These are phyloP conservation scores for Jackrogersella minutella DNA, from an alignment of 495 filamentous ascomycete species.

Conservation along the genomic window DNA sequence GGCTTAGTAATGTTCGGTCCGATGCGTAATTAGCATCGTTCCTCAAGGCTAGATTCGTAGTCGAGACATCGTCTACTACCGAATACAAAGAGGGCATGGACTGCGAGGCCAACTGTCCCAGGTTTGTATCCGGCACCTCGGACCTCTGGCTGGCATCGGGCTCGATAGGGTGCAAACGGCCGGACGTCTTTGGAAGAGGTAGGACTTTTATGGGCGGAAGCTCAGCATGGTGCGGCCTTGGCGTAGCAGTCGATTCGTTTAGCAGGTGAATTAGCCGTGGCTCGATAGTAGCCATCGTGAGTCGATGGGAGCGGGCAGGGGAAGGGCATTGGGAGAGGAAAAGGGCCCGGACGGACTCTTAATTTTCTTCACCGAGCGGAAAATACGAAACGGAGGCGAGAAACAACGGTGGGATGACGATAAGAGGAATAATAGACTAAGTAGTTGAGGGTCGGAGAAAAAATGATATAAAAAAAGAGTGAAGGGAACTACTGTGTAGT, in stretches of 20 bases:
- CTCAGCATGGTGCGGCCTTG: conserved; percentile 48
- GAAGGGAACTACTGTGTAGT: too few relatives aligned
- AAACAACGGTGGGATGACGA: conserved; percentile 25
- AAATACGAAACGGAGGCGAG: conserved; percentile 34
- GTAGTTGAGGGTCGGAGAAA: conserved; percentile 17
- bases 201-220: conserved; percentile 56
- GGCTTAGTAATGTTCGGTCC: conserved; percentile 41
- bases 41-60: conserved; percentile 19
- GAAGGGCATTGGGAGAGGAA: conserved; percentile 42
- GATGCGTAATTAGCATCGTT: conserved; percentile 25
- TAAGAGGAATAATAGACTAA: conserved; percentile 7
- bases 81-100: conserved; percentile 49
- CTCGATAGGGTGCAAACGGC: conserved; percentile 57
- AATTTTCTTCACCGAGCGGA: conserved; percentile 13
- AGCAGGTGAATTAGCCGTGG: conserved; percentile 65
- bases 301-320: conserved; percentile 37
- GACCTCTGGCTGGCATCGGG: conserved; percentile 51
- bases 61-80: conserved; percentile 39
- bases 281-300: conserved; percentile 66
- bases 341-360: conserved; percentile 39
- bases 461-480: too few relatives aligned
- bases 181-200: conserved; percentile 47
- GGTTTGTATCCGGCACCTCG: conserved; percentile 42
- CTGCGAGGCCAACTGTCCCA: conserved; percentile 41
- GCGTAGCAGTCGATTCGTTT: conserved; percentile 55